These are phyloP conservation scores for Coemansia guatemalensis DNA, from an alignment of 192 early-diverging fungal genomes.

Conservation along the genomic window DNA sequence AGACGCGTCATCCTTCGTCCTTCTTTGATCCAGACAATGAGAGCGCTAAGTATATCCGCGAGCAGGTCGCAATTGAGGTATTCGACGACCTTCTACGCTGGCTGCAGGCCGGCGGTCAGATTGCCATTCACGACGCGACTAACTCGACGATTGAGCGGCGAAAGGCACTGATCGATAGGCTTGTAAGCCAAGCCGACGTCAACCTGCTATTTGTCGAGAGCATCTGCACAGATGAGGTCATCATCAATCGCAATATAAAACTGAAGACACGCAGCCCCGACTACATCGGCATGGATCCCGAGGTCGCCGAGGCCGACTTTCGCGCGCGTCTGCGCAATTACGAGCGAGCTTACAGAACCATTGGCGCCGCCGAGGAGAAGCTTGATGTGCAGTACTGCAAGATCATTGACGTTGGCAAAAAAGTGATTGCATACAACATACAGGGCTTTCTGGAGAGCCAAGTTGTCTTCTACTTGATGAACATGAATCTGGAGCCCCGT, in stretches of 20 bases:
- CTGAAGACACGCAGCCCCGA: constrained; percentile 95
- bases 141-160: constrained; percentile 88
- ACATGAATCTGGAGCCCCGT: constrained; percentile 85
- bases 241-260: constrained; percentile 79
- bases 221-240: constrained; percentile 70
- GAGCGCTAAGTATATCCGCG: constrained; percentile 72
- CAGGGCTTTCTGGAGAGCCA: constrained; percentile 91
- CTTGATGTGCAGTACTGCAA: constrained; percentile 88
- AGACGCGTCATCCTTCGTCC: constrained; percentile 68
- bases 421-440: constrained; percentile 92
- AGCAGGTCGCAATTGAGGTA: constrained; percentile 86
- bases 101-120: constrained; percentile 84
- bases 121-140: constrained; percentile 94
- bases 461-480: constrained; percentile 98
- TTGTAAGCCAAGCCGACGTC: constrained; percentile 61
- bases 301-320: constrained; percentile 85
- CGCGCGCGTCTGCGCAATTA: constrained; percentile 84
- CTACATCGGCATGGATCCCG: constrained; percentile 81
- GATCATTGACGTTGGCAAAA: constrained; percentile 94
- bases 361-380: constrained; percentile 82
- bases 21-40: constrained; percentile 94
- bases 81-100: constrained; percentile 89
- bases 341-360: constrained; percentile 86
- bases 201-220: constrained; percentile 78
- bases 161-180: constrained; percentile 60